Evolutionary conservation across 2,329 filamentous ascomycete species (phyloP), one percentile per base, ranked within the genome.

Genomic region (Bertia moriformis): DNA sequence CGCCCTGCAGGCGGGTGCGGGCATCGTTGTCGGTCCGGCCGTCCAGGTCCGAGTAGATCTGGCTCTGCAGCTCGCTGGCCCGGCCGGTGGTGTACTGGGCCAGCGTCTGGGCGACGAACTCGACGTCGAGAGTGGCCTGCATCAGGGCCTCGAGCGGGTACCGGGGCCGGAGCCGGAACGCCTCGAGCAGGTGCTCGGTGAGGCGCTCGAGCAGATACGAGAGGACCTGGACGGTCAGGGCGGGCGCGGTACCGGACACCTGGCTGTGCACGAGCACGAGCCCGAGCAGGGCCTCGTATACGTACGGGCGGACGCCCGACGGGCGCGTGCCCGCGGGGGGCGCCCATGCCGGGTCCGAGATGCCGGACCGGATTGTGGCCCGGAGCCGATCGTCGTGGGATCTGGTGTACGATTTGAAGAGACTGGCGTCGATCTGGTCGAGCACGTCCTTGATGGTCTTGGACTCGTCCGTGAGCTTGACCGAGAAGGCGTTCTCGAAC

Each of bases 41-140:
- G 55, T 98, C 91, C 14, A 98, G 65, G 54, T 91, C 86, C 46
- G 91, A 75, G 58, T 96, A 98, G 37, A 98, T 89, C 55, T 88
- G 77, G 48, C 82, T 82, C 62, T 96, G 91, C 13, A 84, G 69
- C 53, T 88, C 77, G 4, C 77, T 78, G 3, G 87, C 85, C 38
- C 76, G 71, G 41, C 93, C 83, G 0, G 85, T 91, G 0, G 85
- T 91, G 58, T 93, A 98, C 48, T 88, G 80, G 43, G 75, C 83
- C 22, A 98, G 70, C 4, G 89, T 95, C 63, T 98, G 91, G 1
- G 88, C 85, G 41, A 96, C 79, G 53, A 98, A 96, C 59, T 98
- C 91, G 1, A 95, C 88, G 52, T 98, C 91, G 1, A 98, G 73
- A 0, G 91, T 98, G 1, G 93, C 93, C 60, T 98, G 93, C 79